phyloP scores from a whole-genome alignment of 441 rosid genomes.

The Kokia cookei region DNA sequence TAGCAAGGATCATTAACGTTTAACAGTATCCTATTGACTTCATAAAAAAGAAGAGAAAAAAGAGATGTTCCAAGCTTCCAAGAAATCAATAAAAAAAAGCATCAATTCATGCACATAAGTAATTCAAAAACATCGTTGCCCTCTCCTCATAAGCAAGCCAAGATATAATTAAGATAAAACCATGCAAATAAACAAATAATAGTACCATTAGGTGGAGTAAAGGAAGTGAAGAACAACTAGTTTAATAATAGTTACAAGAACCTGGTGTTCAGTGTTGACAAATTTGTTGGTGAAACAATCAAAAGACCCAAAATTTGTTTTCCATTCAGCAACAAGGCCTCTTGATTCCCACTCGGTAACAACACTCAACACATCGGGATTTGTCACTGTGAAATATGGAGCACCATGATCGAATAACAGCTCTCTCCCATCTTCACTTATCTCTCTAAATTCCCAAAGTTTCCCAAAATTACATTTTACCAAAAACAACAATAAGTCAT shows the following conservation, averaged over 20 bases:
- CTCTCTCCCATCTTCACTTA: slow-evolving; percentile 55
- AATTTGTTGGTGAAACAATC: slow-evolving; percentile 50
- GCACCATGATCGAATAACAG: slow-evolving; percentile 80
- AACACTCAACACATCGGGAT: slow-evolving; percentile 43
- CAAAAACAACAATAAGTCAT: neutral
- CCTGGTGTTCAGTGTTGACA: slow-evolving; percentile 38
- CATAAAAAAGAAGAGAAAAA: neutral
- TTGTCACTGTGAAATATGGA: slow-evolving; percentile 50
- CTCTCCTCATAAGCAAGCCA: neutral
- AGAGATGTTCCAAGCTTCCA: neutral
- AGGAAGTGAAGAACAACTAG: neutral
- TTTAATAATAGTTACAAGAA: slow-evolving; percentile 1
- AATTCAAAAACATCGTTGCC: neutral
- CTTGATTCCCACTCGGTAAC: slow-evolving; percentile 64
- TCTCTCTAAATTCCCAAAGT: slow-evolving; percentile 38
- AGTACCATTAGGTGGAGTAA: neutral
- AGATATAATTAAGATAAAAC: neutral
- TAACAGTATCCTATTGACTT: neutral
- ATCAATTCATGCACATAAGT: neutral
- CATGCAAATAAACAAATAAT: neutral
- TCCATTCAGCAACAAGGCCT: slow-evolving; percentile 73
- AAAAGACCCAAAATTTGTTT: slow-evolving; percentile 46
- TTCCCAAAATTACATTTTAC: neutral
- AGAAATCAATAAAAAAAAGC: neutral
- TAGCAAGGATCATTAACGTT: neutral